Percentiles rank a stretch among this genome's conserved stretches.
Conservation (phyloP, 2,329 filamentous ascomycete genomes). For the Hymenoscyphus scutula region DNA sequence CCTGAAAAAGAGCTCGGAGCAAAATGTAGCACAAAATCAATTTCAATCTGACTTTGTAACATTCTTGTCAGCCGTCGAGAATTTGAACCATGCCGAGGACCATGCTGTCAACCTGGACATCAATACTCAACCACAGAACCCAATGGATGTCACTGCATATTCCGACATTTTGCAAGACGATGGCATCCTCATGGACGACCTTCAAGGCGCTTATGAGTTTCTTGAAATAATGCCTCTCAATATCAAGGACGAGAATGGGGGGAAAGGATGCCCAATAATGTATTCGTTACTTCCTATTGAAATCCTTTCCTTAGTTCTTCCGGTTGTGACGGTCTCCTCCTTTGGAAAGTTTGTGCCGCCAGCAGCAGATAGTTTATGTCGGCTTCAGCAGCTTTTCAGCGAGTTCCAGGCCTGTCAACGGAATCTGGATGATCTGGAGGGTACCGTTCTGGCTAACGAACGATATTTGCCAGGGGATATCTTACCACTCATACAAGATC, state of each 20-base stretch:
- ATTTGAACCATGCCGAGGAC: not conserved
- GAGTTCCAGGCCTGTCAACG: not conserved
- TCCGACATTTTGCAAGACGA: constrained; percentile 23
- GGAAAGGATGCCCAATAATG: constrained; percentile 29
- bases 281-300: constrained; percentile 32
- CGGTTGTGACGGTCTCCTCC: not conserved
- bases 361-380: constrained; percentile 17
- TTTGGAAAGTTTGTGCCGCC: not conserved
- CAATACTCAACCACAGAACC: not conserved
- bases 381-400: not conserved
- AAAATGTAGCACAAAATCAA: not conserved
- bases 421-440: not conserved
- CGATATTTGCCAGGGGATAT: not conserved
- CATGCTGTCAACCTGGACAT: not conserved
- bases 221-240: constrained; percentile 25
- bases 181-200: constrained; percentile 18
- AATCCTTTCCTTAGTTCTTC: constrained; percentile 23
- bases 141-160: constrained; percentile 22
- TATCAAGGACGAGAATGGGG: constrained; percentile 23
- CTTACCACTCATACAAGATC: not conserved
- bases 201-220: constrained; percentile 28
- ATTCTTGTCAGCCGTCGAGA: constrained; percentile 2
- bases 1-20: not conserved
- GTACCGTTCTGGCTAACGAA: not conserved
- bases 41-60: constrained; percentile 10